A percentile compares a stretch with the other conserved stretches of the same genome.
Evolutionary conservation across 768 basidiomycete species (phyloP).

Genomic region (Hypsizygus marmoreus): DNA sequence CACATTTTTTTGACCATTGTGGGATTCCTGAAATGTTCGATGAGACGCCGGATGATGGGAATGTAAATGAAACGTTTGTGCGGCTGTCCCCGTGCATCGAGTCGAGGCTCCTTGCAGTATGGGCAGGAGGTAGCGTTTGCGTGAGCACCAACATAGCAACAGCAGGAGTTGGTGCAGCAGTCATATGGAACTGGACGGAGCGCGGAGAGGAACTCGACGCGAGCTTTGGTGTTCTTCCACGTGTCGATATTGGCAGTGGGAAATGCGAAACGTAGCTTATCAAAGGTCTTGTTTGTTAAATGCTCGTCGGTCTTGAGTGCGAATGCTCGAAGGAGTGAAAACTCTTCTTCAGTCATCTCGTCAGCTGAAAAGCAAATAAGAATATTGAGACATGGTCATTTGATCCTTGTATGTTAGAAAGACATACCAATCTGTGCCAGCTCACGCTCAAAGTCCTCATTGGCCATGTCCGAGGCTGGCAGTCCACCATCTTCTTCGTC

Average conservation of each 20-base stretch:
- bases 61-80: conserved; percentile 35
- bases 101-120: conserved; percentile 34
- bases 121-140: conserved; percentile 31
- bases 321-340: conserved; percentile 27
- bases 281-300: conserved; percentile 26
- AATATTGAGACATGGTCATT: no score
- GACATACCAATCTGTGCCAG: conserved; percentile 17
- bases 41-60: conserved; percentile 38
- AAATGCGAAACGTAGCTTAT: conserved; percentile 24
- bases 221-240: conserved; percentile 20
- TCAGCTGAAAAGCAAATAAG: conserved; percentile 17
- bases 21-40: conserved; percentile 17
- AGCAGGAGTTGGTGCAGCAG: conserved; percentile 46
- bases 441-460: conserved; percentile 19
- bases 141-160: conserved; percentile 35
- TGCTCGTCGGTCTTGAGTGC: conserved; percentile 29
- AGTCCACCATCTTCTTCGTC: conserved; percentile 10
- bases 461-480: conserved; percentile 12
- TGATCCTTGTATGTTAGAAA: not conserved
- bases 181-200: conserved; percentile 33
- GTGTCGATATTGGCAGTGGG: conserved; percentile 17
- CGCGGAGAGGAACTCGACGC: conserved; percentile 30
- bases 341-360: conserved; percentile 24
- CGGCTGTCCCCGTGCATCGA: conserved; percentile 17
- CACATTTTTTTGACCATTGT: conserved; percentile 10